Percentiles rank a stretch among this genome's conserved stretches.
These are phyloP conservation scores for Chrysoporthe cubensis DNA, from an alignment of 2,329 filamentous ascomycete species.

Conservation along the genomic window DNA sequence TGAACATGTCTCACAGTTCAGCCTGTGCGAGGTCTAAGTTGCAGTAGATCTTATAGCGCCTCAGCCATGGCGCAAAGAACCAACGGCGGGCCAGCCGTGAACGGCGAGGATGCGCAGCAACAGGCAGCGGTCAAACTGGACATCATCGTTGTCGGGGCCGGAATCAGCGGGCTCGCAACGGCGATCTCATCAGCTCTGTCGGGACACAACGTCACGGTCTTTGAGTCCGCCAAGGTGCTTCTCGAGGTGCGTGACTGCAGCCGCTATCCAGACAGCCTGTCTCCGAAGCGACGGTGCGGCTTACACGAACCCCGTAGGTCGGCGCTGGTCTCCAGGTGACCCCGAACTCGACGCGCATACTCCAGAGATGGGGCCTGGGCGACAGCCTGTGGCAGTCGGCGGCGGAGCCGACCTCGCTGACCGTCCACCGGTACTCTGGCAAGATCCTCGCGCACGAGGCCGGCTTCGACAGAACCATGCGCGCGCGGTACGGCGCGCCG, in stretches of 20 bases:
- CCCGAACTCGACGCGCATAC: slow-evolving; percentile 37
- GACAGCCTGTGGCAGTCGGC: slow-evolving; percentile 31
- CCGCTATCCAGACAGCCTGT: not conserved
- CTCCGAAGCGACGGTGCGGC: not conserved
- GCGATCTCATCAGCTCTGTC: slow-evolving; percentile 27
- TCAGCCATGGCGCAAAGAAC: not conserved
- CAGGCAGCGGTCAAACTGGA: slow-evolving; percentile 25
- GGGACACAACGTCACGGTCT: slow-evolving; percentile 27
- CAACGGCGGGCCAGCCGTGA: not conserved
- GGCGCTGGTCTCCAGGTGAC: slow-evolving; percentile 37
- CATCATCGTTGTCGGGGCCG: slow-evolving; percentile 27
- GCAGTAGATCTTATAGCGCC: not conserved
- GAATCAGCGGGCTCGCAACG: slow-evolving; percentile 28
- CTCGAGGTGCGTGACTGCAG: slow-evolving; percentile 22
- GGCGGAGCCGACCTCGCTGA: slow-evolving; percentile 33
- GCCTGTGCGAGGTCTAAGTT: too few relatives aligned
- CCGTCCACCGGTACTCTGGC: slow-evolving; percentile 37
- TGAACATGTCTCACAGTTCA: too few relatives aligned
- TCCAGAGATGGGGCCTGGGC: slow-evolving; percentile 34
- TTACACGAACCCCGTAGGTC: slow-evolving; percentile 17
- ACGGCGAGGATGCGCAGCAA: slow-evolving; percentile 7
- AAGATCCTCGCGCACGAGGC: slow-evolving; percentile 37
- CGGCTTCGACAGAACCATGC: slow-evolving; percentile 33
- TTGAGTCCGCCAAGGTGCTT: slow-evolving; percentile 30
- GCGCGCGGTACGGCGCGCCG: slow-evolving; percentile 38